These are phyloP conservation scores for Parasitella parasitica DNA, from an alignment of 371 early-diverging fungal genomes.

Conservation along the genomic window DNA sequence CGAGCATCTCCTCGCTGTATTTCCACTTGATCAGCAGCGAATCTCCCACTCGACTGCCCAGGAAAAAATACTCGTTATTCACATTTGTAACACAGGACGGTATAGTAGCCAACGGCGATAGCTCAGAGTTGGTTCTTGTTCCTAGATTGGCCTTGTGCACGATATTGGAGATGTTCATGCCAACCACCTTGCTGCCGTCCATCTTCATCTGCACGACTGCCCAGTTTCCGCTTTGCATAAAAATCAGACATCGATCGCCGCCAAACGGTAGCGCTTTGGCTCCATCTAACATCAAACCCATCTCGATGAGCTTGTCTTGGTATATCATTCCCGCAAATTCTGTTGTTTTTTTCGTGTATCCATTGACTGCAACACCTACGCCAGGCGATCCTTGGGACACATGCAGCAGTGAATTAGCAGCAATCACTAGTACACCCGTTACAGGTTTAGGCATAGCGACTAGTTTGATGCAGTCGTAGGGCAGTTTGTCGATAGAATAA, in stretches of 20 bases:
- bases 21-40: conserved; percentile 75
- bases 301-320: conserved; percentile 24
- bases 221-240: conserved; percentile 70
- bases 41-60: conserved; percentile 80
- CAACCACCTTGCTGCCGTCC: conserved; percentile 63
- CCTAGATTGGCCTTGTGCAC: conserved; percentile 3
- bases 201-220: conserved; percentile 65
- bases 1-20: conserved; percentile 8
- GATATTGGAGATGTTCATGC: conserved; percentile 41
- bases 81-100: conserved; percentile 66
- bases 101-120: conserved; percentile 22
- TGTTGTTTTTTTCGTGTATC: conserved; percentile 53
- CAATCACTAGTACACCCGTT: conserved; percentile 84
- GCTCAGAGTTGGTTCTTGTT: neutral
- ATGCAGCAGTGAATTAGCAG: conserved; percentile 81
- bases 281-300: conserved; percentile 56
- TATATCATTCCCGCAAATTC: conserved; percentile 52
- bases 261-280: conserved; percentile 53
- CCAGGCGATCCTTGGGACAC: conserved; percentile 85
- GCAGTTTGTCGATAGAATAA: conserved; percentile 74
- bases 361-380: conserved; percentile 76
- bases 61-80: conserved; percentile 70
- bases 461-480: conserved; percentile 77
- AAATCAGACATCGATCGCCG: conserved; percentile 53
- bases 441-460: conserved; percentile 82